phyloP scores from a whole-genome alignment of 306 rosid species.

The Mimosa bimucronata region DNA sequence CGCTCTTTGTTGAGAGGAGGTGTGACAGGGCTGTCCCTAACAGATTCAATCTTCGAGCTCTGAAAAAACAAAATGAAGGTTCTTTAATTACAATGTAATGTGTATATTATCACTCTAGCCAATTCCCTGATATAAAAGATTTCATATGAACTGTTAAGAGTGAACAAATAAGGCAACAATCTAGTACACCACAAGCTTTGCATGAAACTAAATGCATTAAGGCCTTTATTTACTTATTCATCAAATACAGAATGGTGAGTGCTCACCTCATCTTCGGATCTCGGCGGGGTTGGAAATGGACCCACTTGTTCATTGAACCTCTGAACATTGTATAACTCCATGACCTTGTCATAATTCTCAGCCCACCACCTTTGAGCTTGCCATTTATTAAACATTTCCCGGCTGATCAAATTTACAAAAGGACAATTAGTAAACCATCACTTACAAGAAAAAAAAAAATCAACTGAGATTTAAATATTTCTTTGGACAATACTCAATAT shows the following conservation, averaged over 20 bases:
- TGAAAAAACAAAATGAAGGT: constrained; percentile 48
- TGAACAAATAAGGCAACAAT: too few relatives aligned
- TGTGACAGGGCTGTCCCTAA: constrained; percentile 82
- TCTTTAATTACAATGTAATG: constrained; percentile 24
- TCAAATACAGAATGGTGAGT: constrained; percentile 23
- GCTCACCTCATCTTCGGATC: constrained; percentile 87
- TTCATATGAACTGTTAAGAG: background rate
- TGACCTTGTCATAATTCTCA: constrained; percentile 21
- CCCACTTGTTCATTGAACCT: constrained; percentile 44
- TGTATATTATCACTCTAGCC: background rate
- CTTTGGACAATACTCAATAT: background rate
- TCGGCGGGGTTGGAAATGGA: constrained; percentile 90
- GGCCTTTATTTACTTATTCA: constrained; percentile 6
- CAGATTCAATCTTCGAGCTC: constrained; percentile 80
- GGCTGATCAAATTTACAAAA: constrained; percentile 34
- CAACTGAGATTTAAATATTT: background rate
- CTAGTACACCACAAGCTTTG: background rate
- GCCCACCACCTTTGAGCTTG: constrained; percentile 35
- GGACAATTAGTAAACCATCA: constrained; percentile 20
- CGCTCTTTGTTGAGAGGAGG: constrained; percentile 82
- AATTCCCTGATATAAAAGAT: constrained; percentile 7
- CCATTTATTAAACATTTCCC: constrained; percentile 29
- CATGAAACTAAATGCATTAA: background rate
- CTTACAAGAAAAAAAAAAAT: background rate
- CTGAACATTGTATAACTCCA: constrained; percentile 31